These are phyloP conservation scores for Aphanomyces cochlioides DNA, from an alignment of 352 stramenopile genomes.

Conservation along the genomic window DNA sequence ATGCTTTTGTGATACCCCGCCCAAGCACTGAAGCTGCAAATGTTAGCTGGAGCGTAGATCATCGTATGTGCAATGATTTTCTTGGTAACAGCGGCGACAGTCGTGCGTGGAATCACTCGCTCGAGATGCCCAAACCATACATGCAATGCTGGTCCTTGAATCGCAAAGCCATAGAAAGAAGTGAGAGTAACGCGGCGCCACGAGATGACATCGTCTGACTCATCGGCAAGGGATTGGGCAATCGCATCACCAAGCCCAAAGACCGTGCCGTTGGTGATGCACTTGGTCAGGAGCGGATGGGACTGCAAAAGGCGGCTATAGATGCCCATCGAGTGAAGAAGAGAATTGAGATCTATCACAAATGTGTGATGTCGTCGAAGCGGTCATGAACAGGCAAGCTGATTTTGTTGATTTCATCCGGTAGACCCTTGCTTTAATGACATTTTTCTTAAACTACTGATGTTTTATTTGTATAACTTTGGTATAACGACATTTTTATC, in stretches of 20 bases:
- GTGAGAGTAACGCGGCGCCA: neutral
- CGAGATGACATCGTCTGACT: slow-evolving; percentile 5
- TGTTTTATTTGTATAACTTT: too few species aligned
- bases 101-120: neutral
- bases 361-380: too few species aligned
- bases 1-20: slow-evolving; percentile 1
- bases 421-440: too few species aligned
- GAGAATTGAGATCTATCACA: too few species aligned
- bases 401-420: too few species aligned
- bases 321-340: neutral
- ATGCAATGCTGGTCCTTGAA: slow-evolving; percentile 12
- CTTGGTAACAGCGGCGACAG: neutral
- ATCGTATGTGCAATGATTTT: slow-evolving; percentile 10
- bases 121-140: slow-evolving; percentile 19
- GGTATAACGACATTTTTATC: too few species aligned
- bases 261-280: slow-evolving; percentile 56
- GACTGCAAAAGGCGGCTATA: slow-evolving; percentile 56
- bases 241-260: slow-evolving; percentile 67
- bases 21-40: neutral
- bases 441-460: too few species aligned
- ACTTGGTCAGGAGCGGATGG: slow-evolving; percentile 64
- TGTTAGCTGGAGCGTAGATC: slow-evolving; percentile 1
- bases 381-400: too few species aligned
- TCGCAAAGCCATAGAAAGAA: neutral
- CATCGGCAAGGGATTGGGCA: slow-evolving; percentile 45